Base-by-base conservation (phyloP, 2,329 filamentous ascomycete genomes). In the Cryphonectria carpinicola region DNA sequence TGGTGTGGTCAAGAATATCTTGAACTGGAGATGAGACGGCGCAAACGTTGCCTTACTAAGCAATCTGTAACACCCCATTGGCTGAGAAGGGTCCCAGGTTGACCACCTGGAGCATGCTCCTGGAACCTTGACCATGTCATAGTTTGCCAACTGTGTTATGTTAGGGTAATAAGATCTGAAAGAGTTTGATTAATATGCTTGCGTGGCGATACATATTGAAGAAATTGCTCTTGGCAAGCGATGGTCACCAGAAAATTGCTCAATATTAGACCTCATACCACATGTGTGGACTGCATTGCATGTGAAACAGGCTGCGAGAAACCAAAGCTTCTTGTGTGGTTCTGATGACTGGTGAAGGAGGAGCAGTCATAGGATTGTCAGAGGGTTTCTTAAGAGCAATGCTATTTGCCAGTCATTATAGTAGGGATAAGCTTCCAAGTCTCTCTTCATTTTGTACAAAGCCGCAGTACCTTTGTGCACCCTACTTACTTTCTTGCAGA, bases 21-120 rank as follows among this genome's bases (percentile, higher is more conserved):
- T 54, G 39, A 35, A 17, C 11, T 10, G 22, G 28, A 4, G 32
- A 37, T 8, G 14, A 41, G 17, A 65, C 10, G 17, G 19, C 49
- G 19, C 17, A 14, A 46, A 64, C 28, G 25, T 41, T 17, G 37
- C 46, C 35, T 67, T 49, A 70, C 64, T 72, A 67, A 72, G 62
- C 68, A 41, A 46, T 43, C 61, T 61, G 56, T 70, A 43, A 67
- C 52, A 67, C 52, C 32, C 63, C 37, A 72, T 70, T 72, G 68
- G 68, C 46, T 37, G 10, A 39, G 22, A 54, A n/a, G 25, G 39
- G 17, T 10, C 46, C 19, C 46, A n/a, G 22, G 17, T n/a, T 56
- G 37, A 58, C 22, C 35, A 35, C 52, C 25, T 11, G 37, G 37
- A 4, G 37, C 37, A 37, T 1, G 37, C 32, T 46, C 11, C 13